Percentiles rank a stretch among this genome's conserved stretches.
Evolutionary conservation across 352 stramenopile genomes (phyloP).

Genomic region (Thalassiosira hispida): DNA sequence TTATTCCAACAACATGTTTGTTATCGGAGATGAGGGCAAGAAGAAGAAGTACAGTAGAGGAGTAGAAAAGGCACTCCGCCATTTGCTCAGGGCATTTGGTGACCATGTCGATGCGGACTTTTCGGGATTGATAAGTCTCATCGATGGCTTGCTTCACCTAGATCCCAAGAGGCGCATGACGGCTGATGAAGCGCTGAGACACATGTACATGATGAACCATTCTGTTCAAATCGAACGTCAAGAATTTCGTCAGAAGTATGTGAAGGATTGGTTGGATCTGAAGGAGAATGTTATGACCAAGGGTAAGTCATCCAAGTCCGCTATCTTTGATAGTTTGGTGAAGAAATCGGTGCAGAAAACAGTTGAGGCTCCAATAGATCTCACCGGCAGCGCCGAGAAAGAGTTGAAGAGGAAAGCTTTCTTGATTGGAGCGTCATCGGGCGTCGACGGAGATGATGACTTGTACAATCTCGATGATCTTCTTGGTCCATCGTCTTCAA

Average conservation of each 20-base stretch:
- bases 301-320: constrained; percentile 42
- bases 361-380: not conserved
- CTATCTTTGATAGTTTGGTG: constrained; percentile 8
- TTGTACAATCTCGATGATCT: constrained; percentile 64
- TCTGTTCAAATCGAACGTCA: constrained; percentile 49
- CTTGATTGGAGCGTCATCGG: constrained; percentile 36
- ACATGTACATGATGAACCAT: constrained; percentile 76
- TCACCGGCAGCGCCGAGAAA: constrained; percentile 22
- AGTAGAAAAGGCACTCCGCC: constrained; percentile 72
- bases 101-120: constrained; percentile 47
- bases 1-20: constrained; percentile 70
- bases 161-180: constrained; percentile 78
- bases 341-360: no score
- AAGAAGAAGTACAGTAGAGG: constrained; percentile 81
- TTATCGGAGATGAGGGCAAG: constrained; percentile 58
- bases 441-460: constrained; percentile 41
- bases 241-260: constrained; percentile 73
- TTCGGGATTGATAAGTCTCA: constrained; percentile 68
- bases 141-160: constrained; percentile 80
- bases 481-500: constrained; percentile 30
- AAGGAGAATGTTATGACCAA: constrained; percentile 68
- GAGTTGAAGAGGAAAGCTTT: constrained; percentile 60
- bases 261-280: constrained; percentile 79
- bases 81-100: constrained; percentile 65
- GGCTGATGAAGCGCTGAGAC: constrained; percentile 67